phyloP scores from a whole-genome alignment of 768 basidiomycete genomes.

The Podaxis sp. region DNA sequence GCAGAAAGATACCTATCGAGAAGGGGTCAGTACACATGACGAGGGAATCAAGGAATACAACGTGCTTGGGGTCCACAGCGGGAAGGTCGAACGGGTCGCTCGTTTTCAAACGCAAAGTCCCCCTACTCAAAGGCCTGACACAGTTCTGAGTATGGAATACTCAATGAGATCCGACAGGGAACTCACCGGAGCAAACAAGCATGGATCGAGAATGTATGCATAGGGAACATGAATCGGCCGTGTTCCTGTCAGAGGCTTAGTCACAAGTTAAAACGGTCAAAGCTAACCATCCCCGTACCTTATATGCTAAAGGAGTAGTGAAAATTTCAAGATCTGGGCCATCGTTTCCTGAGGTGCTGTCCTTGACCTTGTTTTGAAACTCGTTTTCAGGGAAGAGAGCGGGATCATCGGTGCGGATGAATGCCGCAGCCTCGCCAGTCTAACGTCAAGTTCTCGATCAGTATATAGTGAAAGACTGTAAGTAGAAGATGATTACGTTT shows the following conservation, averaged over 20 bases:
- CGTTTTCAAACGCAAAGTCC: slow-evolving; percentile 31
- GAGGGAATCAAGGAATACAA: not conserved
- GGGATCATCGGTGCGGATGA: slow-evolving; percentile 46
- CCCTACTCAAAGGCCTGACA: slow-evolving; percentile 34
- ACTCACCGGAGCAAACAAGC: slow-evolving; percentile 31
- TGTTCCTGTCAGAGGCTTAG: slow-evolving; percentile 25
- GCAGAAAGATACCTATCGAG: slow-evolving; percentile 31
- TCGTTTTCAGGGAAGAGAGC: slow-evolving; percentile 36
- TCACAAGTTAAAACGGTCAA: not conserved
- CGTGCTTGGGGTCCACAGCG: slow-evolving; percentile 34
- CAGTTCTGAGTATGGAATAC: not conserved
- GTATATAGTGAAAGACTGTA: not conserved
- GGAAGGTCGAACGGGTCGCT: slow-evolving; percentile 32
- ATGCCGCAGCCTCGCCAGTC: slow-evolving; percentile 48
- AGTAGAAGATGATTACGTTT: slow-evolving; percentile 40
- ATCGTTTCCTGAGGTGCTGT: slow-evolving; percentile 33
- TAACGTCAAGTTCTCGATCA: slow-evolving; percentile 11
- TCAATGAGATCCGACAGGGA: not conserved
- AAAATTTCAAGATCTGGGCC: slow-evolving; percentile 42
- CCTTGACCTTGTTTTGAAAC: slow-evolving; percentile 26
- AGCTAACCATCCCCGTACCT: slow-evolving; percentile 16
- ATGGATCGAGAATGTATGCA: slow-evolving; percentile 35
- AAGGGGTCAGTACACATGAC: not conserved
- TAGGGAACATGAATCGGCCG: slow-evolving; percentile 29
- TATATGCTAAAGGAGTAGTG: slow-evolving; percentile 34